Base-by-base conservation (phyloP, 441 rosid species). In the Erysimum pusillum region DNA sequence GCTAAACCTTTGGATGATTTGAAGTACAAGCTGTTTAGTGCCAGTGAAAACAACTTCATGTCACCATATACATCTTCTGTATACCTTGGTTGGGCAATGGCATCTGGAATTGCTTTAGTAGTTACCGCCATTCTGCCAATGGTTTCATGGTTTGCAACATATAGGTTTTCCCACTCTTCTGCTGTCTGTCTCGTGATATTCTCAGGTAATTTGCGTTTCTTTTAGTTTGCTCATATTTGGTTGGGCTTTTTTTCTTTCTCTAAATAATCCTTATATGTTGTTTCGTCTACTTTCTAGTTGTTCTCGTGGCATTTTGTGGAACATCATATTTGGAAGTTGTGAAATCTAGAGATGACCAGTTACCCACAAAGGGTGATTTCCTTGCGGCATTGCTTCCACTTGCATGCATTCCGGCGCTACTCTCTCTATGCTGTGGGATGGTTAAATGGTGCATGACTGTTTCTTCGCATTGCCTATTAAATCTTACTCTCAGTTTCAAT, bases 1-100 rank as follows among this genome's bases (percentile, higher is more conserved):
- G 92, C 84, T 62, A 87, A 88, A 82, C 99, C 99, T 45, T 85
- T 97, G 78, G 97, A 90, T 58, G 89, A 88, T 76, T 87, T 97
- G 64, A 79, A 85, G 67, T 93, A 97, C 90, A 90, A 84, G 89
- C 89, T 89, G 73, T 88, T 83, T 91, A 88, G 93, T 81, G 87
- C 86, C 69, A 89, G 81, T 54, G 87, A 83, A 65, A 81, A 87
- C 74, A 83, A 85, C 85, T 88, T 83, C 76, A 79, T 76, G 59
- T 93, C 99, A 77, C 94, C 97, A 45, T 97, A 97, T 82, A 86
- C 89, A 71, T 97, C 99, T 75, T 85, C 98, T 32, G 89, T 84
- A 59, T 97, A 93, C 86, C 85, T 97, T 83, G 99, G 99, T 63
- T 97, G 99, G 99, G 98, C 95, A 62, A 89, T 97, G 96, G 95